Evolutionary conservation across 2,329 filamentous ascomycete genomes (phyloP).

Genomic region (Colletotrichum plurivorum): DNA sequence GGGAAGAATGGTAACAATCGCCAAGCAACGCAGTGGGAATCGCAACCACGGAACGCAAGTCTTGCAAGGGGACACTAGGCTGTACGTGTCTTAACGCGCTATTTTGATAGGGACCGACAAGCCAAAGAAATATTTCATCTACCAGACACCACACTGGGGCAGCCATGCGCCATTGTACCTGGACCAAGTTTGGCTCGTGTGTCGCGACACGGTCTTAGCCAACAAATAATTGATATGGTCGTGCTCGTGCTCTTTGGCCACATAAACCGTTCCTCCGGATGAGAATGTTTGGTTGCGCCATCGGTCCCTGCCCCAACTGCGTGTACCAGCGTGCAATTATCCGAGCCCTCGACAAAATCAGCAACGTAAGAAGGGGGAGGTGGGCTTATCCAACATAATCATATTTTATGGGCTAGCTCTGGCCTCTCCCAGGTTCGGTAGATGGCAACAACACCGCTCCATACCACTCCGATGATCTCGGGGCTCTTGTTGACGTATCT

Average conservation of each 20-base stretch:
- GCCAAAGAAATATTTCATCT: neutral
- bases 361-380: conserved; percentile 74
- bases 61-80: neutral
- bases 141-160: too few species aligned
- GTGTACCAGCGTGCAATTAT: conserved; percentile 44
- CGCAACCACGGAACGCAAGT: neutral
- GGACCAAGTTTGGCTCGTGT: too few species aligned
- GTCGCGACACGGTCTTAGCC: too few species aligned
- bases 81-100: conserved; percentile 7
- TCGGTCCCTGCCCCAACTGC: conserved; percentile 44
- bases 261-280: neutral
- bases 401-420: conserved; percentile 71
- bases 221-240: too few species aligned
- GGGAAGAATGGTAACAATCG: conserved; percentile 83
- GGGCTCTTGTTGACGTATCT: conserved; percentile 61
- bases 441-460: conserved; percentile 74
- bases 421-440: conserved; percentile 75
- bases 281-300: neutral
- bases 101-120: neutral
- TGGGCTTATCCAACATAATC: conserved; percentile 53
- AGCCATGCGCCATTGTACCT: too few species aligned
- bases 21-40: neutral
- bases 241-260: neutral
- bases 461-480: conserved; percentile 58
- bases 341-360: conserved; percentile 56